Evolutionary conservation across 1,139 yeast genomes (phyloP).

Genomic region (Martiniozyma asiatica): DNA sequence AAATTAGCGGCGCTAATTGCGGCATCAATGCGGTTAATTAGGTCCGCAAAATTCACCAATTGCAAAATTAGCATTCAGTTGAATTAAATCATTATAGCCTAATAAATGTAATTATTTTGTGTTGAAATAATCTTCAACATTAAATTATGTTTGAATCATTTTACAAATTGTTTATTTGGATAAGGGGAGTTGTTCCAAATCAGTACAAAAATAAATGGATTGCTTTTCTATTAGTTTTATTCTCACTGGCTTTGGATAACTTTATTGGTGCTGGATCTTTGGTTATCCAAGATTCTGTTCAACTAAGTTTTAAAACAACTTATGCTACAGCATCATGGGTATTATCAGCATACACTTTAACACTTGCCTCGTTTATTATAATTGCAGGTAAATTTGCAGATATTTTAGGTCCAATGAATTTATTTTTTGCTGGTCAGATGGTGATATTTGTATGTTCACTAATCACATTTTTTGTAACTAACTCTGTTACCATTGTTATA

Average conservation of each 20-base stretch:
- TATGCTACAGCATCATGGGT: conserved; percentile 23
- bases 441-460: conserved; percentile 20
- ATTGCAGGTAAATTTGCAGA: conserved; percentile 26
- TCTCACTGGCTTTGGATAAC: conserved; percentile 17
- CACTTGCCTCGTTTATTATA: conserved; percentile 26
- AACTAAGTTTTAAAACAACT: conserved; percentile 15
- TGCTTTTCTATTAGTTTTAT: conserved; percentile 8
- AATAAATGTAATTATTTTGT: too few species aligned
- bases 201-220: conserved; percentile 7
- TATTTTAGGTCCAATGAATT: conserved; percentile 23
- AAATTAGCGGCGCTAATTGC: too few species aligned
- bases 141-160: too few species aligned
- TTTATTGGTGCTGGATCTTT: conserved; percentile 23
- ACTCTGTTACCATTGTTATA: conserved; percentile 21
- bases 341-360: conserved; percentile 26
- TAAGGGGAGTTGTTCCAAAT: conserved; percentile 8
- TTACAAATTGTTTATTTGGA: too few species aligned
- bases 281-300: conserved; percentile 16
- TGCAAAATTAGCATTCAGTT: too few species aligned
- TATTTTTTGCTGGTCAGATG: conserved; percentile 15
- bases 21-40: too few species aligned
- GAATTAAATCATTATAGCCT: too few species aligned
- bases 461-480: conserved; percentile 20
- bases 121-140: too few species aligned
- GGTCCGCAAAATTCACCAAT: too few species aligned